phyloP scores from a whole-genome alignment of 176 grass and related monocot species.

The Paspalum notatum region DNA sequence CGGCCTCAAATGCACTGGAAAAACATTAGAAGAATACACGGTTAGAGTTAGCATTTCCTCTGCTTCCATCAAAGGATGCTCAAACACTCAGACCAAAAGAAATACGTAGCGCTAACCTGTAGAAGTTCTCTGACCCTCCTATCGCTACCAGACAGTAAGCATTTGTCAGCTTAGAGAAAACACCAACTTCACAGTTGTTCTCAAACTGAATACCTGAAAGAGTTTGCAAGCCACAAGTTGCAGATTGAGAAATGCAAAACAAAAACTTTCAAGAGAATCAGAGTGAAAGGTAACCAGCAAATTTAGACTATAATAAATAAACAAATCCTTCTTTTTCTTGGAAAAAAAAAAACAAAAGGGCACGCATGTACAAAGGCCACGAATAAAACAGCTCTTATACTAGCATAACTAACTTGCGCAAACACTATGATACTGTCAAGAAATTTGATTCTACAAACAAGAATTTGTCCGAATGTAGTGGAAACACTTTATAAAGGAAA shows the following conservation, averaged over 20 bases:
- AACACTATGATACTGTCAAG: neutral
- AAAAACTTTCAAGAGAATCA: neutral
- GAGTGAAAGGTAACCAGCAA: neutral
- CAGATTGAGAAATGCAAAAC: neutral
- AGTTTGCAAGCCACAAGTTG: neutral
- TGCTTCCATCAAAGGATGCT: neutral
- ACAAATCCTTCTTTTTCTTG: neutral
- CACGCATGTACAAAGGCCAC: neutral
- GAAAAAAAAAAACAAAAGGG: neutral
- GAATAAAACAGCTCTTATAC: neutral
- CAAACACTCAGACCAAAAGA: neutral
- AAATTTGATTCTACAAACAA: neutral
- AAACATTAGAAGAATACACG: constrained; percentile 1
- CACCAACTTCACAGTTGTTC: constrained; percentile 91
- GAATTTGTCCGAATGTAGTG: neutral
- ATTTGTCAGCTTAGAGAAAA: constrained; percentile 97
- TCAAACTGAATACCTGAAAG: constrained; percentile 88
- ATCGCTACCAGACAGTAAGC: constrained; percentile 95
- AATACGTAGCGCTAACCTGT: constrained; percentile 57
- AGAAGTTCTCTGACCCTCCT: constrained; percentile 97
- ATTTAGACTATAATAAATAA: neutral
- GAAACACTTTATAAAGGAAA: neutral
- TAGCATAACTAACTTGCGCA: neutral
- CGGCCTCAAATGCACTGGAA: constrained; percentile 83
- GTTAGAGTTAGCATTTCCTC: neutral